phyloP scores from a whole-genome alignment of 495 filamentous ascomycete genomes.

The Bacidia gigantensis region DNA sequence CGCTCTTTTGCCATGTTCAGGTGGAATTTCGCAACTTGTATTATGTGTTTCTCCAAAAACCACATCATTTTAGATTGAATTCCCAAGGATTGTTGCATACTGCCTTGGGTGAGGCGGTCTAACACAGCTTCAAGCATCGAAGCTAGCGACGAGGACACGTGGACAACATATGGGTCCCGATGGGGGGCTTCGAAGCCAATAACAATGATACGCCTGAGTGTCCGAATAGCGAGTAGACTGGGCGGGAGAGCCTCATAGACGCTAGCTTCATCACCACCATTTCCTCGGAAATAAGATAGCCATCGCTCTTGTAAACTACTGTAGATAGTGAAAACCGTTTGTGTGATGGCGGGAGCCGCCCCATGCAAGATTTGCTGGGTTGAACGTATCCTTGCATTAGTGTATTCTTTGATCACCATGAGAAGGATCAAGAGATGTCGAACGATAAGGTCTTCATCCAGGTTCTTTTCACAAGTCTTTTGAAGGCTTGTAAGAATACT shows the following conservation, averaged over 20 bases:
- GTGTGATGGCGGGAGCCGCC: constrained; percentile 65
- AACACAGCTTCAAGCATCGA: background rate
- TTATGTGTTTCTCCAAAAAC: constrained; percentile 54
- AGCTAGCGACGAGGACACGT: constrained; percentile 47
- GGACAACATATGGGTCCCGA: constrained; percentile 53
- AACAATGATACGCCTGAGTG: constrained; percentile 64
- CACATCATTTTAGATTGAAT: constrained; percentile 12
- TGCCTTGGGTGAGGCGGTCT: background rate
- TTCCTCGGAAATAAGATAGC: constrained; percentile 43
- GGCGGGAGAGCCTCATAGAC: constrained; percentile 52
- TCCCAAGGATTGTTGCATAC: background rate
- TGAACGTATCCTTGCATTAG: constrained; percentile 57
- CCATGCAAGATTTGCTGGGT: constrained; percentile 59
- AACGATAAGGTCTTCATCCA: constrained; percentile 42
- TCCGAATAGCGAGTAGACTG: constrained; percentile 64
- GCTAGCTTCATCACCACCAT: constrained; percentile 41
- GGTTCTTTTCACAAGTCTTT: constrained; percentile 28
- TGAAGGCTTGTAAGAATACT: constrained; percentile 48
- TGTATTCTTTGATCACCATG: constrained; percentile 78
- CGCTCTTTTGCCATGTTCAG: constrained; percentile 64
- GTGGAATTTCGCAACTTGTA: constrained; percentile 86
- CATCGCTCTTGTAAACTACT: constrained; percentile 57
- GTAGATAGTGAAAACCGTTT: constrained; percentile 65
- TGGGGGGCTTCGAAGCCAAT: constrained; percentile 75
- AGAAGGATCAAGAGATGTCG: constrained; percentile 65